Evolutionary conservation across 2,329 filamentous ascomycete species (phyloP).

Genomic region (Colletotrichum falcatum): DNA sequence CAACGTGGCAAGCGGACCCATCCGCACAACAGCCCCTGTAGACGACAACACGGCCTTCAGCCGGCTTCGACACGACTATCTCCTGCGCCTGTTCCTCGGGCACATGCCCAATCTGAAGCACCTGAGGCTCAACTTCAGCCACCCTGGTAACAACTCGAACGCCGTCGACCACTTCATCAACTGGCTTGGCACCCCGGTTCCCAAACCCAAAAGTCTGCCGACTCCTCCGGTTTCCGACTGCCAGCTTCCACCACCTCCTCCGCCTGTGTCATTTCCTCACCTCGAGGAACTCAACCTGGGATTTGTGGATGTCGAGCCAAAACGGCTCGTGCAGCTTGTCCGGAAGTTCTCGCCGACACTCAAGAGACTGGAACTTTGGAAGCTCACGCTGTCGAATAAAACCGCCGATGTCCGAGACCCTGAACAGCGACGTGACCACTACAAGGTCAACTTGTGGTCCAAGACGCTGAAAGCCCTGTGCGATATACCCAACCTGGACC

Average conservation of each 20-base stretch:
- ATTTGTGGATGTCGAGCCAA: conserved; percentile 47
- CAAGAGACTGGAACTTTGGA: conserved; percentile 59
- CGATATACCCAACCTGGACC: conserved; percentile 48
- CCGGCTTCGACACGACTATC: conserved; percentile 31
- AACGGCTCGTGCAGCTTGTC: conserved; percentile 51
- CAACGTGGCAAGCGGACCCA: background rate
- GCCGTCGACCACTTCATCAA: conserved; percentile 48
- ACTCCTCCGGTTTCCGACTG: conserved; percentile 1
- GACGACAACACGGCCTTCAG: conserved; percentile 1
- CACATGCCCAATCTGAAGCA: conserved; percentile 58
- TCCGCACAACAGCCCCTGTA: background rate
- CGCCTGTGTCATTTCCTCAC: conserved; percentile 48
- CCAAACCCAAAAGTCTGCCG: background rate
- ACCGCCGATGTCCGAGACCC: background rate
- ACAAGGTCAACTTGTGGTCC: conserved; percentile 53
- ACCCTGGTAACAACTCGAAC: conserved; percentile 12
- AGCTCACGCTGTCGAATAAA: conserved; percentile 49
- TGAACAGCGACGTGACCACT: conserved; percentile 18
- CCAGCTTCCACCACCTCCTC: conserved; percentile 31
- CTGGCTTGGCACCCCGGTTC: conserved; percentile 51
- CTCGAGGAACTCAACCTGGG: conserved; percentile 61
- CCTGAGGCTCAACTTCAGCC: conserved; percentile 64
- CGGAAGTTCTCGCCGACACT: conserved; percentile 59
- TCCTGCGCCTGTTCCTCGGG: conserved; percentile 54
- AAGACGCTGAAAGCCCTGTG: conserved; percentile 50